phyloP scores from a whole-genome alignment of 2,329 filamentous ascomycete species.

The Amesomyces nigricolor region DNA sequence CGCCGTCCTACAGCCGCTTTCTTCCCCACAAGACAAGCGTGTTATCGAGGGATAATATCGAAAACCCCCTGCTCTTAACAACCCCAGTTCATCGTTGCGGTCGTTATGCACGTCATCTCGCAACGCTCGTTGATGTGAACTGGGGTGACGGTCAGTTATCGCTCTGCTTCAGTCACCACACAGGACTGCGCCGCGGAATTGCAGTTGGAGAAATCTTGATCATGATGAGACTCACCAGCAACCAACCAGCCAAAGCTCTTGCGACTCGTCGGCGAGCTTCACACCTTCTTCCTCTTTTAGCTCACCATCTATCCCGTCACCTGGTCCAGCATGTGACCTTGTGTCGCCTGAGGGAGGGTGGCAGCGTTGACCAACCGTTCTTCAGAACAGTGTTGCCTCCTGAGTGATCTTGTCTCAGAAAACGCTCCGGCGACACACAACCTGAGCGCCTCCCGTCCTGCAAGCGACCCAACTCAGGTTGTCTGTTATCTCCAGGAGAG shows the following conservation, averaged over 20 bases:
- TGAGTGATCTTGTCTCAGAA: background rate
- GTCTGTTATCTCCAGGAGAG: too few relatives aligned
- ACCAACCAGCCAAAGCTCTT: too few relatives aligned
- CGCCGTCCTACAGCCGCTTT: conserved; percentile 3
- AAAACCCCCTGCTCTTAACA: background rate
- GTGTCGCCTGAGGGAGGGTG: background rate
- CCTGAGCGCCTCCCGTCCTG: background rate
- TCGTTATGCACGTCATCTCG: conserved; percentile 6
- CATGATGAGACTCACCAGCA: background rate
- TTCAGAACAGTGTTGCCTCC: background rate
- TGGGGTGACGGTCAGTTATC: background rate
- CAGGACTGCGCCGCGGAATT: conserved; percentile 9
- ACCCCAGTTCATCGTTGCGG: background rate
- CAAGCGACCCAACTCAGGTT: too few relatives aligned
- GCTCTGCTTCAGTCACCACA: background rate
- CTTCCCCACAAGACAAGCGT: conserved; percentile 1
- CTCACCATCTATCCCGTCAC: background rate
- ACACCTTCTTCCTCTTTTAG: conserved; percentile 1
- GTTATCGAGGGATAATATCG: background rate
- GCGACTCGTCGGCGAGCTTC: background rate
- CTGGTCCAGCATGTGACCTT: conserved; percentile 13
- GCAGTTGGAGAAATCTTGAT: conserved; percentile 13
- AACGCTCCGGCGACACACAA: background rate
- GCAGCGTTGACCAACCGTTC: conserved; percentile 1
- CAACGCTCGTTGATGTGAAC: background rate